Evolutionary conservation across 805 yeast genomes (phyloP).

Genomic region (Starmerella sp.): DNA sequence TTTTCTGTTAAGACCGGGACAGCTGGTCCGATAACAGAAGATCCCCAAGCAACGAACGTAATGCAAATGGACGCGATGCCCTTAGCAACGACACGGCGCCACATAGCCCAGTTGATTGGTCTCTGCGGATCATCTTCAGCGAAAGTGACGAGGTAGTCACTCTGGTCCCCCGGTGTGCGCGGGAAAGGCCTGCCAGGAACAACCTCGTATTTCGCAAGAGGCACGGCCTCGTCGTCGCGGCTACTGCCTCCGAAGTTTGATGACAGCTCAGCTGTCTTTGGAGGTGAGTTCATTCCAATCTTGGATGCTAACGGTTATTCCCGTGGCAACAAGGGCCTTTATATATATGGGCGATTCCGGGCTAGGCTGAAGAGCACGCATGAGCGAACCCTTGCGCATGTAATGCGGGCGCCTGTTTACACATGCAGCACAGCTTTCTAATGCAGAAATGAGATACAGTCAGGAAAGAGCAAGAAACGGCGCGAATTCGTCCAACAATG

Average conservation of each 20-base stretch:
- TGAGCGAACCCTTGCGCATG: constrained; percentile 1
- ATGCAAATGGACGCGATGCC: constrained; percentile 31
- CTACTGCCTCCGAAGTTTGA: not conserved
- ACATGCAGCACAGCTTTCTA: not conserved
- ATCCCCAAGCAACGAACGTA: constrained; percentile 31
- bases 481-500: too few species aligned
- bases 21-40: constrained; percentile 38
- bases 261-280: not conserved
- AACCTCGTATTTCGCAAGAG: constrained; percentile 15
- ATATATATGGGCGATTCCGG: not conserved
- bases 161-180: constrained; percentile 16
- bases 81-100: constrained; percentile 25
- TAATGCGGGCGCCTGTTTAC: not conserved
- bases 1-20: constrained; percentile 29
- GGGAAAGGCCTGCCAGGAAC: constrained; percentile 21
- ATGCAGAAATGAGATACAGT: not conserved
- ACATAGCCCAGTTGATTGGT: constrained; percentile 44
- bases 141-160: constrained; percentile 18
- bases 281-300: not conserved
- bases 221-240: constrained; percentile 10
- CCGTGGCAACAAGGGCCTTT: not conserved
- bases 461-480: too few species aligned
- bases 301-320: not conserved
- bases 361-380: not conserved
- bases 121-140: constrained; percentile 42